Percentiles rank a stretch among this genome's conserved stretches.
Evolutionary conservation across 257 asterid species (phyloP).

Genomic region (Penstemon barbatus): DNA sequence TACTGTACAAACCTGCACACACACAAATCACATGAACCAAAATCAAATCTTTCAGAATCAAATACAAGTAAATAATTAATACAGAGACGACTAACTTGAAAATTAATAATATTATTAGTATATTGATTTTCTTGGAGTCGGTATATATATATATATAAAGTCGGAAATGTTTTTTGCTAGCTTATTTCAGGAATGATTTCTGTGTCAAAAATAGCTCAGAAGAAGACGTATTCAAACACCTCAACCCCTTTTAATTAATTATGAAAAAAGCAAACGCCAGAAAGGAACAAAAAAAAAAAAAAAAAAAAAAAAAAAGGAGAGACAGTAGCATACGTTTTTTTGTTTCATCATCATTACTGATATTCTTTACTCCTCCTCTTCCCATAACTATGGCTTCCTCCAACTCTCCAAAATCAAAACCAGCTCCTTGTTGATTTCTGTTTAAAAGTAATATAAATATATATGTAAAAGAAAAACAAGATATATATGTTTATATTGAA

Average conservation of each 20-base stretch:
- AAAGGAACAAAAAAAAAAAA: conserved; percentile 1
- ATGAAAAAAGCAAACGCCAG: conserved; percentile 47
- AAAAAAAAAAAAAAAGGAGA: not conserved
- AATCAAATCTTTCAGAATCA: conserved; percentile 46
- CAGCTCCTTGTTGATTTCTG: conserved; percentile 66
- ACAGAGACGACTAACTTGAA: not conserved
- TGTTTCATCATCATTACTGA: conserved; percentile 53
- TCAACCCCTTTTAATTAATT: conserved; percentile 24
- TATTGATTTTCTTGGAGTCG: conserved; percentile 45
- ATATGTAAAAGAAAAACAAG: not conserved
- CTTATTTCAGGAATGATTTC: conserved; percentile 59
- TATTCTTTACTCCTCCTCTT: conserved; percentile 35
- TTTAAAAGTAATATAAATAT: not conserved
- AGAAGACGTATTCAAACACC: conserved; percentile 46
- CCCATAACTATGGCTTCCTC: conserved; percentile 83
- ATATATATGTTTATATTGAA: not conserved
- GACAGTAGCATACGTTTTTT: conserved; percentile 59
- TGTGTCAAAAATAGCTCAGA: conserved; percentile 49
- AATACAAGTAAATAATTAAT: not conserved
- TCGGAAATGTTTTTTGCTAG: conserved; percentile 50
- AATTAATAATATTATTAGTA: too few species aligned
- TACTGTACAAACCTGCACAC: conserved; percentile 73
- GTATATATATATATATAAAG: conserved; percentile 65
- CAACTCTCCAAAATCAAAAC: conserved; percentile 86
- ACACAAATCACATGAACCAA: conserved; percentile 39